These are phyloP conservation scores for Neofusicoccum cordaticola DNA, from an alignment of 2,329 filamentous ascomycete species.

Conservation along the genomic window DNA sequence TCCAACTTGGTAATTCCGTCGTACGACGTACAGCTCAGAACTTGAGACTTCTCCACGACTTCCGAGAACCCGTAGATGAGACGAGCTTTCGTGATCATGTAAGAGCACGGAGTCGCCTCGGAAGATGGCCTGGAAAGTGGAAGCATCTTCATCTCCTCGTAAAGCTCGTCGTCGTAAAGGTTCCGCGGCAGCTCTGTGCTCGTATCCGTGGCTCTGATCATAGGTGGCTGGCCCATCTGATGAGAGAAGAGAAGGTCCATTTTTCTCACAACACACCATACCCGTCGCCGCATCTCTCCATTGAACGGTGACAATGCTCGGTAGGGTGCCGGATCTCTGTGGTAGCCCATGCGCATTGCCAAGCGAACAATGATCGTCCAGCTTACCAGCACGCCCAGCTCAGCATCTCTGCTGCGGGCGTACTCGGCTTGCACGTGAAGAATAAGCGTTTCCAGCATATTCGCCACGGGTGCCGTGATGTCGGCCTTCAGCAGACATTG, in stretches of 20 bases:
- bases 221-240: slow-evolving; percentile 59
- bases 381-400: slow-evolving; percentile 63
- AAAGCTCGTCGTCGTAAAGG: slow-evolving; percentile 77
- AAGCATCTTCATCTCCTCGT: slow-evolving; percentile 64
- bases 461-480: slow-evolving; percentile 70
- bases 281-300: slow-evolving; percentile 66
- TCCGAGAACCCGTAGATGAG: slow-evolving; percentile 67
- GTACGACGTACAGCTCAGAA: slow-evolving; percentile 59
- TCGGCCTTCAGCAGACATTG: slow-evolving; percentile 75
- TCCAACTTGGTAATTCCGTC: slow-evolving; percentile 62
- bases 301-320: slow-evolving; percentile 69
- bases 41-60: slow-evolving; percentile 67
- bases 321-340: slow-evolving; percentile 74
- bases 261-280: slow-evolving; percentile 68
- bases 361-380: slow-evolving; percentile 59
- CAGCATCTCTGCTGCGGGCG: slow-evolving; percentile 69
- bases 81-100: slow-evolving; percentile 72
- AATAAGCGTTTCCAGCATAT: slow-evolving; percentile 76
- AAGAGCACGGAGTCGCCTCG: slow-evolving; percentile 73
- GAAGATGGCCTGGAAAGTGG: slow-evolving; percentile 65
- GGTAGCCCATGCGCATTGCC: slow-evolving; percentile 73
- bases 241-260: slow-evolving; percentile 76
- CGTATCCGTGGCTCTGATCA: slow-evolving; percentile 71
- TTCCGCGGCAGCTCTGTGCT: slow-evolving; percentile 75
- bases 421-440: slow-evolving; percentile 76